Evolutionary conservation across 257 asterid genomes (phyloP), one percentile per base, ranked within the genome.

Genomic region (Forsythia suspensa): DNA sequence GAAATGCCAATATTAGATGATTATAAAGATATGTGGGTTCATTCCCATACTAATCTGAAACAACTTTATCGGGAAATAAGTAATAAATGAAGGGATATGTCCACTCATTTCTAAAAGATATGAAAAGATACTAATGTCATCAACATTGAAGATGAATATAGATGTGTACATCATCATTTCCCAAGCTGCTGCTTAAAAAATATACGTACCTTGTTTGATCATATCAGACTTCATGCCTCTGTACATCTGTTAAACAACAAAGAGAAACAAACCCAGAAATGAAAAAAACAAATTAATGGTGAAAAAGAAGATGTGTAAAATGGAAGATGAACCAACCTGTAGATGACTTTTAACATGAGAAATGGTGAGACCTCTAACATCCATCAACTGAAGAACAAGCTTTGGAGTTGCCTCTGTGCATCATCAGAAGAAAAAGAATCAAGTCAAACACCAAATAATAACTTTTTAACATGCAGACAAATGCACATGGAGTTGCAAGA

Each of bases 281-380:
- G 3, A 40, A 57, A 36, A 71, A 10, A 48, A 70, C 10, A 8
- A 63, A 3, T 29, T 29, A 46, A 39, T 2, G 18, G 4, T 13
- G 42, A 40, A 4, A 37, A 44, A 42, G 15, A 20, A 69, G 12
- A 43, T 46, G 13, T 16, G 6, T 11, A 67, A 24, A 24, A 6
- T 8, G 5, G 4, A 8, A 71, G 9, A 38, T 15, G 43, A 55
- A 7, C 37, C 13, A 63, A 89, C 98, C 94, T 94, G 98, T 4
- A 94, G 90, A 72, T 94, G 98, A 88, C 97, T 92, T 86, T 94
- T 94, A 75, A 94, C 98, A 86, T 94, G 98, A 82, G 98, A 89
- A 73, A 92, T 94, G 36, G 97, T 92, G 79, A 94, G 92, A 29
- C 98, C 97, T 86, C 88, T 89, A 7, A 92, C 94, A 84, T 92